phyloP scores from a whole-genome alignment of 163 green algal genomes.

The Picocystis sp. region DNA sequence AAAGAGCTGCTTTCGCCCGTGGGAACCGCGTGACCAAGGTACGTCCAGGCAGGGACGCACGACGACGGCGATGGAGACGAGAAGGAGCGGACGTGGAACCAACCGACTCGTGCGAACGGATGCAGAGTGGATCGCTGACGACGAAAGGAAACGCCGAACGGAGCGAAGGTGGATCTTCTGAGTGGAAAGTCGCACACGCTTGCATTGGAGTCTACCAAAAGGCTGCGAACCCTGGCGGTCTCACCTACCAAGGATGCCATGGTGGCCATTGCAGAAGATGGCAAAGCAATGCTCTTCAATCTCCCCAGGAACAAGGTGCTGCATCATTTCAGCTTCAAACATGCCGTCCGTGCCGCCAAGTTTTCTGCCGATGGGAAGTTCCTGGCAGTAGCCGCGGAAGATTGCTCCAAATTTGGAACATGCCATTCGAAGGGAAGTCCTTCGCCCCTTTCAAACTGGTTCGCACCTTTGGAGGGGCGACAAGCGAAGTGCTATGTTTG shows the following conservation, averaged over 20 bases:
- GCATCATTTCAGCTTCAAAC: slow-evolving; percentile 84
- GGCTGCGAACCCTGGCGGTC: too few species aligned
- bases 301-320: slow-evolving; percentile 35
- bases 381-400: slow-evolving; percentile 63
- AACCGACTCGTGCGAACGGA: too few species aligned
- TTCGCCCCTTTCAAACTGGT: slow-evolving; percentile 77
- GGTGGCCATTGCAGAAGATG: too few species aligned
- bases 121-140: too few species aligned
- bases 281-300: background rate
- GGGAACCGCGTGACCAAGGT: slow-evolving; percentile 58
- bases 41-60: background rate
- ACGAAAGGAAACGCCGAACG: too few species aligned
- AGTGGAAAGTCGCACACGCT: too few species aligned
- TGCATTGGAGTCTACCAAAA: too few species aligned
- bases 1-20: slow-evolving; percentile 66
- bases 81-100: too few species aligned
- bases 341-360: slow-evolving; percentile 23
- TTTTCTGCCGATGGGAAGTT: slow-evolving; percentile 80
- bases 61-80: background rate
- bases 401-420: slow-evolving; percentile 56
- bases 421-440: background rate
- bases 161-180: too few species aligned
- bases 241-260: too few species aligned
- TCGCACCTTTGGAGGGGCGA: slow-evolving; percentile 66
- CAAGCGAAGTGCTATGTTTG: slow-evolving; percentile 60